Evolutionary conservation across 371 early-diverging fungal genomes (phyloP).

Genomic region (Syncephalastrum monosporum): DNA sequence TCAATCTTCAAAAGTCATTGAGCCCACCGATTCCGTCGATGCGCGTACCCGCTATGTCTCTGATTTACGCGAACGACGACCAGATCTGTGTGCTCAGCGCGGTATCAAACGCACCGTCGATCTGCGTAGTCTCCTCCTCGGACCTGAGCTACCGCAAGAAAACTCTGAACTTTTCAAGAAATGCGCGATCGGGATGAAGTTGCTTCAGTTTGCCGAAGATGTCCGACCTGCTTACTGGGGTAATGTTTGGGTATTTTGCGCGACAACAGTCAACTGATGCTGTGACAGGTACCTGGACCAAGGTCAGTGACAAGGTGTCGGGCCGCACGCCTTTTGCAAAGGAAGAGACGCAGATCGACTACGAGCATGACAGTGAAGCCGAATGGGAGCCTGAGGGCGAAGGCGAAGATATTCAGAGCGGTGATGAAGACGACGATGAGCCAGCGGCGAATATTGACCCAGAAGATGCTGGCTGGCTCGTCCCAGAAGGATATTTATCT

Average conservation of each 20-base stretch:
- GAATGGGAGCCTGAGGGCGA: conserved; percentile 93
- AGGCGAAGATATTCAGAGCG: conserved; percentile 83
- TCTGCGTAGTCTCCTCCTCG: conserved; percentile 16
- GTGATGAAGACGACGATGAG: conserved; percentile 72
- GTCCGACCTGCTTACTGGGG: conserved; percentile 81
- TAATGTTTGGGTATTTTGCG: conserved; percentile 9
- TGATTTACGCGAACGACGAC: conserved; percentile 5
- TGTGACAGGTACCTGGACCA: conserved; percentile 78
- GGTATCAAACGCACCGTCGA: conserved; percentile 20
- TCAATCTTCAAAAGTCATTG: no score
- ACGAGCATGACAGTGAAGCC: conserved; percentile 84
- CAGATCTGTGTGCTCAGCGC: conserved; percentile 12
- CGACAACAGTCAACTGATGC: conserved; percentile 8
- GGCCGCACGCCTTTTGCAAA: conserved; percentile 64
- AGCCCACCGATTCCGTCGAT: conserved; percentile 8
- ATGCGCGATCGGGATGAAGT: conserved; percentile 52
- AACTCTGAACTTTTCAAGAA: conserved; percentile 15
- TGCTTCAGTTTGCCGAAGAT: conserved; percentile 73
- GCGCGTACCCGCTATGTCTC: conserved; percentile 15
- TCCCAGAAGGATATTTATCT: conserved; percentile 79
- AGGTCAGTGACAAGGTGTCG: conserved; percentile 49
- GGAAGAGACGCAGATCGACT: conserved; percentile 69
- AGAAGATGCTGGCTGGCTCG: conserved; percentile 62
- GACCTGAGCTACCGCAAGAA: conserved; percentile 8
- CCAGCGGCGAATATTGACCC: conserved; percentile 39